Percentiles rank a stretch among this genome's conserved stretches.
Conservation (phyloP, 2,329 filamentous ascomycete genomes). For the Arthroderma uncinatum region DNA sequence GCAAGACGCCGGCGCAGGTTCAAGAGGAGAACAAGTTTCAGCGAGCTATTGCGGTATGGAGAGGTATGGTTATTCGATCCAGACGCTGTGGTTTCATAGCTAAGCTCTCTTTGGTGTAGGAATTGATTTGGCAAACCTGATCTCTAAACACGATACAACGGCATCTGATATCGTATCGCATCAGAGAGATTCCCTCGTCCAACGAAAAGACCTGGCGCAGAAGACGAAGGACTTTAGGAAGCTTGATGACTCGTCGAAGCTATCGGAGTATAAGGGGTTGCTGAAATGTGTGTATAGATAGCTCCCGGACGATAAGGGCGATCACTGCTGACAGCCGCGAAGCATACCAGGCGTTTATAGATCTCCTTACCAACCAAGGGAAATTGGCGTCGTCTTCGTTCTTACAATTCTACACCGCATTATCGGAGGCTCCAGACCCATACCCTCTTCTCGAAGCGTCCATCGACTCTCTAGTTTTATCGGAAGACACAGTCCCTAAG, state of each 20-base stretch:
- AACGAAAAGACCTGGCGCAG: conserved; percentile 93
- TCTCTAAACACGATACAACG: conserved; percentile 77
- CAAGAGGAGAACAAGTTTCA: conserved; percentile 82
- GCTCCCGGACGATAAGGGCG: background rate
- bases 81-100: background rate
- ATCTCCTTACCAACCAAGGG: conserved; percentile 88
- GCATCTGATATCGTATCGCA: conserved; percentile 92
- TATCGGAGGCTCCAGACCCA: conserved; percentile 92
- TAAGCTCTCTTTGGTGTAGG: conserved; percentile 40
- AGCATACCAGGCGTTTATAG: conserved; percentile 97
- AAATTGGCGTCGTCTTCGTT: conserved; percentile 91
- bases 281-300: conserved; percentile 57
- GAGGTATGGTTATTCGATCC: conserved; percentile 49
- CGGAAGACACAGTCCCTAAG: conserved; percentile 84
- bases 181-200: conserved; percentile 88
- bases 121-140: conserved; percentile 73
- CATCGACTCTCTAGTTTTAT: conserved; percentile 81
- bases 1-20: conserved; percentile 22
- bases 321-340: conserved; percentile 13
- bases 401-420: conserved; percentile 78
- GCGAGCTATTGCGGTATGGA: conserved; percentile 88
- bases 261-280: conserved; percentile 77
- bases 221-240: conserved; percentile 98
- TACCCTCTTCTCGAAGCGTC: conserved; percentile 94
- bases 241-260: conserved; percentile 75